A percentile compares a stretch with the other conserved stretches of the same genome.
Evolutionary conservation across 164 flowering plant species (phyloP).

Genomic region (Nelumbo lutea): DNA sequence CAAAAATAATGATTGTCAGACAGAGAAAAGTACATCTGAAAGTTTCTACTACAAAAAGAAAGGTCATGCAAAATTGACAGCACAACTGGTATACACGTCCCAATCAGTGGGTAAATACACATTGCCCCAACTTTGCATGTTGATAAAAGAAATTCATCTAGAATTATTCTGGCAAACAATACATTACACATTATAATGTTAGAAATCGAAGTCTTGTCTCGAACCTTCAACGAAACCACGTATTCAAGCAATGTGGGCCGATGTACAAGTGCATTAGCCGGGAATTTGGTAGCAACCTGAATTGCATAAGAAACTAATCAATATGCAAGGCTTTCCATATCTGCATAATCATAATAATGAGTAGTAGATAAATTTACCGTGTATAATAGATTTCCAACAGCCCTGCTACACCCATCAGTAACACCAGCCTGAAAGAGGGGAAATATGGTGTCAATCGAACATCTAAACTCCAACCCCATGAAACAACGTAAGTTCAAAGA

Average conservation of each 20-base stretch:
- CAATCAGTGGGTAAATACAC: too few relatives aligned
- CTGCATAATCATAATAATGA: not conserved
- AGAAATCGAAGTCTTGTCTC: not conserved
- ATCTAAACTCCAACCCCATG: not conserved
- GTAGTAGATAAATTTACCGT: constrained; percentile 34
- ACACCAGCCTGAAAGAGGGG: constrained; percentile 57
- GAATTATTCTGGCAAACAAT: not conserved
- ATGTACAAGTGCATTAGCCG: constrained; percentile 82
- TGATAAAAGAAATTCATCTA: not conserved
- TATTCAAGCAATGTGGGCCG: constrained; percentile 62
- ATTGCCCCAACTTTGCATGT: too few relatives aligned
- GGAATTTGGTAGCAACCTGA: constrained; percentile 90
- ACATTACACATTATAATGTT: too few relatives aligned
- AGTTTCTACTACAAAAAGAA: not conserved
- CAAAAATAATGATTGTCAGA: constrained; percentile 2
- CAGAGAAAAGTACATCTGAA: not conserved
- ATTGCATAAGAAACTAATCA: constrained; percentile 2
- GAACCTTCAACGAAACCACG: constrained; percentile 66
- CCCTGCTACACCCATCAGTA: constrained; percentile 56
- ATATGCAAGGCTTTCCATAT: not conserved
- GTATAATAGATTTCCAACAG: constrained; percentile 76
- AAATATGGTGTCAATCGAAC: not conserved
- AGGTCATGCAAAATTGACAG: too few relatives aligned
- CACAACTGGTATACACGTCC: too few relatives aligned
- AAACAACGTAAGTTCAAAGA: not conserved